phyloP scores from a whole-genome alignment of 345 rosid species.

The Brassica juncea region DNA sequence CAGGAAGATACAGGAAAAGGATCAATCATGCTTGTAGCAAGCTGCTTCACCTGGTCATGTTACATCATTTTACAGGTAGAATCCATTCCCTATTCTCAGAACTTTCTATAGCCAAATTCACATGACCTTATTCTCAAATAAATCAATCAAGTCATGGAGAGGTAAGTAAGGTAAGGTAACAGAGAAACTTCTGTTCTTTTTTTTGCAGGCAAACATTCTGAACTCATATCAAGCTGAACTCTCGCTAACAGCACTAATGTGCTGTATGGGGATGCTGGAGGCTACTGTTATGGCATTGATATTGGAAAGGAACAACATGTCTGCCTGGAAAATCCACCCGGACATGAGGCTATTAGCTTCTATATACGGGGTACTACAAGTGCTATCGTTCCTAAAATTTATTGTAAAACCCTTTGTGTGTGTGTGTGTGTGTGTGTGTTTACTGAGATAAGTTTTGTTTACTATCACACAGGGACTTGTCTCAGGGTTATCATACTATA shows the following conservation, averaged over 20 bases:
- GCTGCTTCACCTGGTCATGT: slow-evolving; percentile 68
- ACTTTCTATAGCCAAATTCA: neutral
- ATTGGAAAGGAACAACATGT: slow-evolving; percentile 50
- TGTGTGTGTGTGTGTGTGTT: neutral
- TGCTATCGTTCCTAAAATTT: neutral
- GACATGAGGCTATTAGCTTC: slow-evolving; percentile 47
- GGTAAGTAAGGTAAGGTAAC: neutral
- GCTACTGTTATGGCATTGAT: slow-evolving; percentile 51
- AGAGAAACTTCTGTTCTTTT: slow-evolving; percentile 5
- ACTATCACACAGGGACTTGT: slow-evolving; percentile 56
- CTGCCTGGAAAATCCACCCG: slow-evolving; percentile 53
- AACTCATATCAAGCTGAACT: slow-evolving; percentile 71
- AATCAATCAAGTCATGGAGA: neutral
- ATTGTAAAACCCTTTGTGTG: neutral
- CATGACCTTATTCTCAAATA: neutral
- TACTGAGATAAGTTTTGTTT: slow-evolving; percentile 18
- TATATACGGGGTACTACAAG: slow-evolving; percentile 49
- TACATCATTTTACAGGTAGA: slow-evolving; percentile 68
- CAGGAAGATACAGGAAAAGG: slow-evolving; percentile 50
- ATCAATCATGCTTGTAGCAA: slow-evolving; percentile 54
- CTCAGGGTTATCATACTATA: slow-evolving; percentile 57
- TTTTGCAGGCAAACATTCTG: slow-evolving; percentile 53
- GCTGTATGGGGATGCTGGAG: slow-evolving; percentile 57
- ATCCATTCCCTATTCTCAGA: slow-evolving; percentile 3
- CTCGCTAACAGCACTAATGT: slow-evolving; percentile 61